These are phyloP conservation scores for Capsicum rhomboideum DNA, from an alignment of 257 asterid species.

Conservation along the genomic window DNA sequence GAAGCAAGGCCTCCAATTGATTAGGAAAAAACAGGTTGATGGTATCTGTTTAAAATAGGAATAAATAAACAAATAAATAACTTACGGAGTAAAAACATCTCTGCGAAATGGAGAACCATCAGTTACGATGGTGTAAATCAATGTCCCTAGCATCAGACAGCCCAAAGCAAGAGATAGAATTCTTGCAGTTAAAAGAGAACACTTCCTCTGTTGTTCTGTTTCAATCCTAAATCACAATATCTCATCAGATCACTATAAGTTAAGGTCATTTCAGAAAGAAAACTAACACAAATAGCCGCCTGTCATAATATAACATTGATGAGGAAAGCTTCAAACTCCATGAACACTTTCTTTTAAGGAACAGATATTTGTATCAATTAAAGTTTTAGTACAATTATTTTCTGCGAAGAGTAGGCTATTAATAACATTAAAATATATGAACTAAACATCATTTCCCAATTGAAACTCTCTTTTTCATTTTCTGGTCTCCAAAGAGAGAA, in stretches of 20 bases:
- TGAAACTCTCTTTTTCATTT: background rate
- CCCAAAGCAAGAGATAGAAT: conserved; percentile 54
- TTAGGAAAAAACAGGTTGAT: background rate
- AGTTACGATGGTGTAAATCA: conserved; percentile 47
- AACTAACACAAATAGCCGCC: background rate
- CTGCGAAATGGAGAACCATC: conserved; percentile 80
- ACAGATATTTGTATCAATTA: background rate
- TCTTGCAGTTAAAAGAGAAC: conserved; percentile 46
- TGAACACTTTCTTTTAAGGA: background rate
- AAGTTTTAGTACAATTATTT: background rate
- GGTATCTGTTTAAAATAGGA: background rate
- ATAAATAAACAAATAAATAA: background rate
- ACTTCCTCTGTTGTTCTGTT: conserved; percentile 31
- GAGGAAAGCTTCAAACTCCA: background rate
- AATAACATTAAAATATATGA: background rate
- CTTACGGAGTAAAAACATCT: conserved; percentile 68
- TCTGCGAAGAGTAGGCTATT: background rate
- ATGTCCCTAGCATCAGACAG: conserved; percentile 61
- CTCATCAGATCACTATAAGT: background rate
- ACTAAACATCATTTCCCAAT: background rate
- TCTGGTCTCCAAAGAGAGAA: background rate
- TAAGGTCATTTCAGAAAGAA: background rate
- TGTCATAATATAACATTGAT: background rate
- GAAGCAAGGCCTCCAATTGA: background rate
- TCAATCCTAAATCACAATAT: conserved; percentile 28